Percentiles rank a stretch among this genome's conserved stretches.
These are phyloP conservation scores for Zoysia pacifica DNA, from an alignment of 176 grass and related monocot genomes.

Conservation along the genomic window DNA sequence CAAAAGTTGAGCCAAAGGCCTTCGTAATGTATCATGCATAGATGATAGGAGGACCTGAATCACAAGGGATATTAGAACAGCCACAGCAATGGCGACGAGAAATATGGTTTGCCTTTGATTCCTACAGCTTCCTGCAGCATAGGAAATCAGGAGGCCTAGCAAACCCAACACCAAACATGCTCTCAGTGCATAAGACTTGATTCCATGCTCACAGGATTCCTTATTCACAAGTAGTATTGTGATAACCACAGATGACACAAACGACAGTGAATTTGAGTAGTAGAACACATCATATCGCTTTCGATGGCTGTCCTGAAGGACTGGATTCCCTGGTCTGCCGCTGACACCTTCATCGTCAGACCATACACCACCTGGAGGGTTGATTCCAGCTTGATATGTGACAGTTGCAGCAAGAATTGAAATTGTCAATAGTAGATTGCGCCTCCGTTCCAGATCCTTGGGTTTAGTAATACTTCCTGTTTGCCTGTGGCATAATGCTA, in stretches of 20 bases:
- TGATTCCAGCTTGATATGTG: conserved; percentile 44
- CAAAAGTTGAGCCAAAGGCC: not conserved
- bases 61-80: conserved; percentile 26
- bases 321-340: conserved; percentile 35
- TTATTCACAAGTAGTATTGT: conserved; percentile 43
- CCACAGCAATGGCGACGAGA: conserved; percentile 26
- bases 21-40: not conserved
- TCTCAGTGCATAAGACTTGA: conserved; percentile 37
- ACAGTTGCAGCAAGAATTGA: conserved; percentile 41
- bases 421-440: conserved; percentile 44
- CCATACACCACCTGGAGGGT: conserved; percentile 46
- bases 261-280: conserved; percentile 45
- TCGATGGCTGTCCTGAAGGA: conserved; percentile 39
- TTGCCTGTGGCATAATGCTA: not conserved
- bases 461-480: not conserved
- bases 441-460: conserved; percentile 33
- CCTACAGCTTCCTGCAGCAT: conserved; percentile 46
- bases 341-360: conserved; percentile 10
- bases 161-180: conserved; percentile 42
- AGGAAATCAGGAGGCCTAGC: conserved; percentile 33
- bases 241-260: conserved; percentile 42
- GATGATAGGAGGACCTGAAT: conserved; percentile 33
- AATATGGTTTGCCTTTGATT: conserved; percentile 20
- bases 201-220: conserved; percentile 46
- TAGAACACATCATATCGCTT: conserved; percentile 38